Conservation (phyloP, 192 early-diverging fungal species). For the Backusella sp. region DNA sequence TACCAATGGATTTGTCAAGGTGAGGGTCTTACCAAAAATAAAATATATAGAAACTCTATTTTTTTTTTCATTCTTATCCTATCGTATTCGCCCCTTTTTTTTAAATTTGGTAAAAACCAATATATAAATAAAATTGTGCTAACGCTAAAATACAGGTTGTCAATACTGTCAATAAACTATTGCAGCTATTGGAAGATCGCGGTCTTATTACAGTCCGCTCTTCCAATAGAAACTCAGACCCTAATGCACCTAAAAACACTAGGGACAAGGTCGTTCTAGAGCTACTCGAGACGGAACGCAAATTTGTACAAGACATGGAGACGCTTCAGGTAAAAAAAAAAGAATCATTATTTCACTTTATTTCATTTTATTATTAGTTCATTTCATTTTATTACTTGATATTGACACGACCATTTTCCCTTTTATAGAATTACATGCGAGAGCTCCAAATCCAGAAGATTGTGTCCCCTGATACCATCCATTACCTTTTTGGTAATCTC, state of each 20-base stretch:
- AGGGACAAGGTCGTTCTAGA: slow-evolving; percentile 84
- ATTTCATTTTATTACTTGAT: neutral
- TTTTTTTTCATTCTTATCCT: neutral
- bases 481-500: slow-evolving; percentile 89
- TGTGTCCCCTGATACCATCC: slow-evolving; percentile 75
- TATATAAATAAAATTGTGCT: neutral
- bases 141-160: slow-evolving; percentile 56
- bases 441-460: slow-evolving; percentile 69
- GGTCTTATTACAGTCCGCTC: slow-evolving; percentile 48
- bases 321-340: slow-evolving; percentile 57
- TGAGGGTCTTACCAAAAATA: slow-evolving; percentile 20
- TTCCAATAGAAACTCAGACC: slow-evolving; percentile 46
- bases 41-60: neutral
- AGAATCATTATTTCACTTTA: neutral
- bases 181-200: slow-evolving; percentile 72
- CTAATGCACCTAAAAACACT: slow-evolving; percentile 71
- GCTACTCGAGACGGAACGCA: slow-evolving; percentile 89
- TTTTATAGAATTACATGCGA: slow-evolving; percentile 64
- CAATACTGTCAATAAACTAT: slow-evolving; percentile 75
- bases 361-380: neutral
- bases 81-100: neutral
- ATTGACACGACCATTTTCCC: slow-evolving; percentile 4
- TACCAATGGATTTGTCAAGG: slow-evolving; percentile 97
- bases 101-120: slow-evolving; percentile 60
- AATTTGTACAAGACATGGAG: slow-evolving; percentile 88